Evolutionary conservation across 192 early-diverging fungal species (phyloP), one percentile per base, ranked within the genome.

Genomic region (Coemansia sp.): DNA sequence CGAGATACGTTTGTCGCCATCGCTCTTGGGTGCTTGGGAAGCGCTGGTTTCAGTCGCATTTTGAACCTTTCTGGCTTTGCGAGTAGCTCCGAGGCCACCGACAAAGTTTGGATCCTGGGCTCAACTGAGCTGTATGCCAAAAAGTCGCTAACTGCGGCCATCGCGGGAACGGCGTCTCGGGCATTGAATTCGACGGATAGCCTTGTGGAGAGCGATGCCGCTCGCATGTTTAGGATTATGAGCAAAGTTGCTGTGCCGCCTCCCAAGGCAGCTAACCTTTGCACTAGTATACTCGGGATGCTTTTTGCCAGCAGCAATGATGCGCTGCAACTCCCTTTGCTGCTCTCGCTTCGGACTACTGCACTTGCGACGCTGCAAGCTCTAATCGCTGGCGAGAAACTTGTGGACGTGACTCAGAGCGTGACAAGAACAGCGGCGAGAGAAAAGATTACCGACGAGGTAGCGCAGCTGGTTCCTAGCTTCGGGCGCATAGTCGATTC

Each of bases 211-310:
- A 68, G 58, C 70, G 75, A 78, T 22, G 75, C 70, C 6, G 62
- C 61, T 35, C 70, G 75, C 12, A 78, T 78, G 75, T 78, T 78
- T 67, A 70, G 65, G 27, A 18, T 78, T 24, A 65, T 72, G 70
- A 78, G 75, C 67, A 61, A 63, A 38, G 75, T 78, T 3, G 58
- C 58, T 3, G 41, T 78, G n/a, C 56, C 70, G 22, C 62, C 66
- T 4, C 49, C 69, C 32, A 61, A 66, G 27, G 50, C 59, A 9
- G 67, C 60, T 0, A 64, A 52, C 12, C 1, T 62, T 38, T 78
- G 75, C 52, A 3, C 67, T 1, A 56, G 44, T 16, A 44, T 78
- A 3, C 9, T 71, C 7, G 37, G 49, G 16, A 15, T 18, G 13
- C 49, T 78, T 12, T 72, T 78, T 59, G 58, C 38, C 6, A 37